These are phyloP conservation scores for Dryadomyces sulphureus DNA, from an alignment of 2,329 filamentous ascomycete genomes.

Conservation along the genomic window DNA sequence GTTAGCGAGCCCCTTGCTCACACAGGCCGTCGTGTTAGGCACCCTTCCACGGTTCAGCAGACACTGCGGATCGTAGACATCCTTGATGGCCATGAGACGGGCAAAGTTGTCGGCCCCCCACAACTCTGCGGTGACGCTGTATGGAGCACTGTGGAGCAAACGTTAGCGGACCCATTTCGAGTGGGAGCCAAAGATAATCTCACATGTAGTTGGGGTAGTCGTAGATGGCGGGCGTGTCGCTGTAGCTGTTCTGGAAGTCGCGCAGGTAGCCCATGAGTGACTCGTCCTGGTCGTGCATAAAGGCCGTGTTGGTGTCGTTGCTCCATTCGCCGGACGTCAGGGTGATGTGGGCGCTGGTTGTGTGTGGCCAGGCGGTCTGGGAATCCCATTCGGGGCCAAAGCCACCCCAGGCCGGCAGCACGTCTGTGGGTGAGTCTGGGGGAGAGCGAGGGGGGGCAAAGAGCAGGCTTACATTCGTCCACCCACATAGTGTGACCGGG, in stretches of 20 bases:
- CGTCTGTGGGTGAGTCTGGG: neutral
- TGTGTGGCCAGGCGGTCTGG: slow-evolving; percentile 1
- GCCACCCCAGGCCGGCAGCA: neutral
- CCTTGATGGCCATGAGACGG: neutral
- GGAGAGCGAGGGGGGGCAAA: neutral
- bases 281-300: slow-evolving; percentile 2
- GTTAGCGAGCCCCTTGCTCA: neutral
- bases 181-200: neutral
- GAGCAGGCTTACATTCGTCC: neutral
- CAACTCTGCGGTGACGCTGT: neutral
- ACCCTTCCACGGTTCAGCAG: neutral
- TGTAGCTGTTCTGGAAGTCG: neutral
- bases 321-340: slow-evolving; percentile 2
- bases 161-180: neutral
- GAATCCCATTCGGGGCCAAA: slow-evolving; percentile 1
- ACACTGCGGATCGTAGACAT: neutral
- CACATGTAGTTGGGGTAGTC: slow-evolving; percentile 5
- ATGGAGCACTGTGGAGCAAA: neutral
- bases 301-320: slow-evolving; percentile 3
- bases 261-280: neutral
- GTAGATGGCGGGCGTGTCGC: neutral
- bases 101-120: slow-evolving; percentile 1
- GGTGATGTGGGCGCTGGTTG: slow-evolving; percentile 1
- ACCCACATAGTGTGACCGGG: slow-evolving; percentile 2
- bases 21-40: neutral